These are phyloP conservation scores for Anthracocystis walkeri DNA, from an alignment of 1,284 basidiomycete genomes.

Conservation along the genomic window DNA sequence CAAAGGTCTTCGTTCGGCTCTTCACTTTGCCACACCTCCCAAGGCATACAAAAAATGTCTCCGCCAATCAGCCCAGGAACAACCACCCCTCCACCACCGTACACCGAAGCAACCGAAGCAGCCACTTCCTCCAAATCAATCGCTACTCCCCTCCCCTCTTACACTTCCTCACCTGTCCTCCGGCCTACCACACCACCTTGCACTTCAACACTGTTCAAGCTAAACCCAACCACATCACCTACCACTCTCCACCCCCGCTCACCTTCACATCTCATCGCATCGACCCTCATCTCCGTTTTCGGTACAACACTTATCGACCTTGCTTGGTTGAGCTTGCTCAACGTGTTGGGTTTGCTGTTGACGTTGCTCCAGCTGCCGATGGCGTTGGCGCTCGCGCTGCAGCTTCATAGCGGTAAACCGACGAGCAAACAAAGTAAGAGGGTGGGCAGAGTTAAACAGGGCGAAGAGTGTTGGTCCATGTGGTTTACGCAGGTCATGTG, in stretches of 20 bases:
- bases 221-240: neutral
- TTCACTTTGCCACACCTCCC: too few relatives aligned
- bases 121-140: neutral
- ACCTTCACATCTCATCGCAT: neutral
- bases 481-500: conserved; percentile 19
- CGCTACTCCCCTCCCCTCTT: conserved; percentile 9
- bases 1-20: too few relatives aligned
- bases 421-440: neutral
- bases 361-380: conserved; percentile 18
- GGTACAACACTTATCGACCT: conserved; percentile 1
- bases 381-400: neutral
- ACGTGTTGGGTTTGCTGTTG: conserved; percentile 8
- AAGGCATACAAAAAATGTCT: neutral
- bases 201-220: neutral
- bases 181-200: neutral
- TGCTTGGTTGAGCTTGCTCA: conserved; percentile 1
- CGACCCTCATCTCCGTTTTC: neutral
- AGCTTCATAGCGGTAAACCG: neutral
- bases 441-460: neutral
- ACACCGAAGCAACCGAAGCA: neutral
- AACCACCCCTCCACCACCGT: neutral
- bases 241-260: too few relatives aligned
- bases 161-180: conserved; percentile 12
- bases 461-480: neutral
- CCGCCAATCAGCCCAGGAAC: neutral